Base-by-base conservation (phyloP, 2,329 filamentous ascomycete genomes). In the Cladosporium phlei region DNA sequence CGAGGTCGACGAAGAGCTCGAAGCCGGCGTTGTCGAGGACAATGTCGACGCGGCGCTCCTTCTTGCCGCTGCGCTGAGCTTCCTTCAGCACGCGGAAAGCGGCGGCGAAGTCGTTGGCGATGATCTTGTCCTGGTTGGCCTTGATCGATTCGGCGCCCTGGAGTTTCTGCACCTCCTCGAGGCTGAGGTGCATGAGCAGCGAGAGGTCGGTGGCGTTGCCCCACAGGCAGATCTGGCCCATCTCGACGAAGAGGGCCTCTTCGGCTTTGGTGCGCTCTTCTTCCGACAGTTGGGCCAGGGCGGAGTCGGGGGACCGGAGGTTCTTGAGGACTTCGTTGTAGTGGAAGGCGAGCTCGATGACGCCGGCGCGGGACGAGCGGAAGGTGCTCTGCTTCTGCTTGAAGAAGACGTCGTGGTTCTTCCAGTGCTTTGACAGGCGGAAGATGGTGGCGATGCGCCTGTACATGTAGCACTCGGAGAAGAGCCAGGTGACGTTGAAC, bases 11-110 rank as follows among this genome's bases (percentile, higher is more conserved):
- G 62, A 89, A 98, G 10, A 98, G 78, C 73, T 98, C 93, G 62
- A 98, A 98, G 5, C 93, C 93, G 16, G 93, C 88, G 59, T 98
- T 98, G 66, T 98, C 93, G 4, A 98, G 83, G 2, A 98, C 86
- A 54, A 98, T 91, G 60, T 98, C 93, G 2, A 98, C 85, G 12
- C 88, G 78, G 28, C 89, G 79, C 55, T 89, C 83, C 17, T 74
- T 75, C 55, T 84, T 79, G 0, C 89, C 83, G 24, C 77, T 74
- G 17, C 74, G 75, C 55, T 85, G 79, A 0, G 84, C 85, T 51
- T 78, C 74, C 46, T 77, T 79, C 17, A 95, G 75, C 0, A 79
- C 68, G 6, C 79, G 71, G 65, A 93, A 95, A 0, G 87, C 86
- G 8, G 74, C 70, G 9, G 76, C 76, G 5, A 96, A 76, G 63